Evolutionary conservation across 2,329 filamentous ascomycete species (phyloP), one percentile per base, ranked within the genome.

Genomic region (Hypoxylon rubiginosum): DNA sequence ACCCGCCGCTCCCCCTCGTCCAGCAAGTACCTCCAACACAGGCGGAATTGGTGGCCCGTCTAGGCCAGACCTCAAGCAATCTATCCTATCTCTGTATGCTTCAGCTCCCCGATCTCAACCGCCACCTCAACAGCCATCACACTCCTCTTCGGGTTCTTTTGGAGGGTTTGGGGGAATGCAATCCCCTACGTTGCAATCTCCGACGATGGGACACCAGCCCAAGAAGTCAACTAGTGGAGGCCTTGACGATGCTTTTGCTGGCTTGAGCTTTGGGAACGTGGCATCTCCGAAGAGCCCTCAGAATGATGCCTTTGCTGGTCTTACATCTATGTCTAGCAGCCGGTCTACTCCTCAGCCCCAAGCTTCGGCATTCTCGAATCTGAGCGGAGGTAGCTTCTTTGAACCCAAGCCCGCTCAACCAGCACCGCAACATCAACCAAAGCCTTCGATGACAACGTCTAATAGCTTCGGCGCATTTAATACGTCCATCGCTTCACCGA

Each of bases 11-110:
- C 88, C 93, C n/a, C 89, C 90, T 57, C 88, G 94, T 57, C 92
- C 94, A n/a, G 88, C 92, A 5, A 97, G 93, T 80, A 93, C 93
- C 19, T 87, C 90, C 4, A 89, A 90, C 17, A 87, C 90, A 11
- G 82, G 87, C 49, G 85, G 86, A 4, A 78, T 85, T 2, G 83
- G 83, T 17, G 85, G 86, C 11, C 90, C 92, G 72, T 97, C 94
- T 49, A 87, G 96, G 67, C 94, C 95, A 2, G 96, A 99, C 77
- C 83, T 99, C 65, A 99, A 99, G 81, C 95, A 97, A 79, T 98
- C 95, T 2, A 99, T 99, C 66, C 82, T 99, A 52, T 99, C 96
- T 7, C 86, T 99, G 15, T 99, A 99, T 77, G 93, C 94, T 10
- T 92, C 93, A 7, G 88, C 89, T 4, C 92, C 94, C 1, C 92